phyloP scores from a whole-genome alignment of 2,329 filamentous ascomycete genomes.

The Ophiostoma populinum region DNA sequence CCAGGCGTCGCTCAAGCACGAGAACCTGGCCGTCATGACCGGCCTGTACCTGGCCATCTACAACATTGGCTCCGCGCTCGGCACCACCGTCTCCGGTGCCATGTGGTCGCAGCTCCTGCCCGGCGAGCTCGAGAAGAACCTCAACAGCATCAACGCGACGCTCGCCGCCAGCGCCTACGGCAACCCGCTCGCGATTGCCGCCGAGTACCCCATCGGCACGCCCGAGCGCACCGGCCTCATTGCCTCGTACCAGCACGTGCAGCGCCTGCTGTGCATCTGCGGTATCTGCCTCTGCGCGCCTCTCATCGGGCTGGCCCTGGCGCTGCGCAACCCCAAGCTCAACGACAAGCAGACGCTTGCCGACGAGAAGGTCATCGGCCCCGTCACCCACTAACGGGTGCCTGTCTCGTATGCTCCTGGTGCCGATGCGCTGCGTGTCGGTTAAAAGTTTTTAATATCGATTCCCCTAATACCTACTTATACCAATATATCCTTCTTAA shows the following conservation, averaged over 20 bases:
- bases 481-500: no score
- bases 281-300: conserved; percentile 32
- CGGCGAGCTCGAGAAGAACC: conserved; percentile 19
- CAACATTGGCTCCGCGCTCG: conserved; percentile 43
- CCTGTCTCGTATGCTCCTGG: no score
- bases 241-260: conserved; percentile 27
- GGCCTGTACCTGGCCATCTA: conserved; percentile 46
- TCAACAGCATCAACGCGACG: conserved; percentile 19
- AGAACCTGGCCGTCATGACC: conserved; percentile 45
- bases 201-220: conserved; percentile 23
- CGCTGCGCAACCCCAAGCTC: conserved; percentile 28
- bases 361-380: conserved; percentile 1
- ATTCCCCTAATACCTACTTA: no score
- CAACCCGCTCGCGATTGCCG: conserved; percentile 19
- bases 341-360: conserved; percentile 27
- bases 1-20: conserved; percentile 25
- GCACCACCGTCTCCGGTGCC: conserved; percentile 41
- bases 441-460: no score
- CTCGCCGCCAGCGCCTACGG: conserved; percentile 20
- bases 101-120: conserved; percentile 45
- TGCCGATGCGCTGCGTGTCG: no score
- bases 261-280: conserved; percentile 28
- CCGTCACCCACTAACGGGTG: conserved; percentile 1
- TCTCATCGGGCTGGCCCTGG: conserved; percentile 25
- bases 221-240: conserved; percentile 26